Conservation (phyloP, 2,329 filamentous ascomycete genomes). For the Diplocarpon rosae region DNA sequence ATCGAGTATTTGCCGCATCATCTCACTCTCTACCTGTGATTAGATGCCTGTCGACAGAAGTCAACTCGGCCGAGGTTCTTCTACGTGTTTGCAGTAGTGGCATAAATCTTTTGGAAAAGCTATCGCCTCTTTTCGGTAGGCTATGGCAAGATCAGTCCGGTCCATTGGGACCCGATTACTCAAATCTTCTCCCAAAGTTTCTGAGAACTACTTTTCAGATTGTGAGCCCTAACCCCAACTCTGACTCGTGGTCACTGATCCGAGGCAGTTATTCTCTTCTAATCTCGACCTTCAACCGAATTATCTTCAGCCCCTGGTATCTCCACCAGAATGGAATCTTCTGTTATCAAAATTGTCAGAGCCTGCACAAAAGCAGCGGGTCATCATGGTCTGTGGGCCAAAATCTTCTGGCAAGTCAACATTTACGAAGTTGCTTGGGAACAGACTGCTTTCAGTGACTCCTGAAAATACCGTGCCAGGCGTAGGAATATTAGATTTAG, state of each 20-base stretch:
- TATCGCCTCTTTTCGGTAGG: conserved; percentile 56
- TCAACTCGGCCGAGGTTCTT: conserved; percentile 43
- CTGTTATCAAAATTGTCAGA: conserved; percentile 21
- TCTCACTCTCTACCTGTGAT: conserved; percentile 62
- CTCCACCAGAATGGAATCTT: conserved; percentile 50
- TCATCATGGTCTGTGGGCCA: conserved; percentile 53
- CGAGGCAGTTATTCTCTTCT: conserved; percentile 39
- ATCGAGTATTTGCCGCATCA: conserved; percentile 54
- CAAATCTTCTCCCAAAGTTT: conserved; percentile 12
- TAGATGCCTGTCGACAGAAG: conserved; percentile 34
- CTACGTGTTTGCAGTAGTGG: conserved; percentile 38
- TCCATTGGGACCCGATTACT: conserved; percentile 11
- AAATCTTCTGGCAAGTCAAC: conserved; percentile 70
- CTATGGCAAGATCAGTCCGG: conserved; percentile 47
- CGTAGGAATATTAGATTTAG: conserved; percentile 55
- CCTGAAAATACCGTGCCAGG: conserved; percentile 9
- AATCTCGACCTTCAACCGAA: conserved; percentile 40
- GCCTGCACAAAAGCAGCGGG: conserved; percentile 26
- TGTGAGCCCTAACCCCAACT: conserved; percentile 27
- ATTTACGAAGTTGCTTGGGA: conserved; percentile 54
- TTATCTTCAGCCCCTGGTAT: conserved; percentile 42
- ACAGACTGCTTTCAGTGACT: conserved; percentile 42
- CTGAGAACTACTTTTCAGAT: conserved; percentile 36
- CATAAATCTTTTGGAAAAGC: conserved; percentile 41
- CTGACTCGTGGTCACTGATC: conserved; percentile 17